Percentiles rank a stretch among this genome's conserved stretches.
phyloP scores from a whole-genome alignment of 352 stramenopile genomes.

The Aphanomyces invadans region DNA sequence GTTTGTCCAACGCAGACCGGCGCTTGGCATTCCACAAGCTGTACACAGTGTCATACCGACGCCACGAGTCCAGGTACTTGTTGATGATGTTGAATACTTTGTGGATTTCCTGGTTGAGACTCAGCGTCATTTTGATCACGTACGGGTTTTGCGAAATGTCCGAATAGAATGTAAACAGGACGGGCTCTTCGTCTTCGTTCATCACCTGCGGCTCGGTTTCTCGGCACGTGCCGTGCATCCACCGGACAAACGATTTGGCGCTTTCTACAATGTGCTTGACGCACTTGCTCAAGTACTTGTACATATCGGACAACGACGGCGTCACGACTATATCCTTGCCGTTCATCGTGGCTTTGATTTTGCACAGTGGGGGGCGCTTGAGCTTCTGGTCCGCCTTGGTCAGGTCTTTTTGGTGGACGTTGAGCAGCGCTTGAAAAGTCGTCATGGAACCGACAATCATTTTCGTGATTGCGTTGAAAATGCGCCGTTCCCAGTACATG shows the following conservation, averaged over 20 bases:
- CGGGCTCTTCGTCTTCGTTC: slow-evolving; percentile 90
- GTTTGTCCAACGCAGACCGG: slow-evolving; percentile 83
- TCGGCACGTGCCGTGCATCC: slow-evolving; percentile 93
- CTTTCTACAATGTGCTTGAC: slow-evolving; percentile 93
- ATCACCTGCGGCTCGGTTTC: slow-evolving; percentile 84
- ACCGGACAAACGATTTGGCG: slow-evolving; percentile 89
- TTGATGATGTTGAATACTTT: slow-evolving; percentile 92
- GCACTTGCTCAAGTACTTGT: slow-evolving; percentile 93
- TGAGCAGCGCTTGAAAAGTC: slow-evolving; percentile 89
- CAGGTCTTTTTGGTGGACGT: slow-evolving; percentile 82
- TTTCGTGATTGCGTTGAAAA: slow-evolving; percentile 95
- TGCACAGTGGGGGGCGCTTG: slow-evolving; percentile 84
- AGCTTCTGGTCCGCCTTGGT: slow-evolving; percentile 59
- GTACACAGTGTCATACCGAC: slow-evolving; percentile 90
- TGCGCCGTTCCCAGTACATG: slow-evolving; percentile 94
- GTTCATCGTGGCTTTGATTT: slow-evolving; percentile 92
- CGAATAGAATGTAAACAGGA: slow-evolving; percentile 92
- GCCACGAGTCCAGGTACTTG: slow-evolving; percentile 91
- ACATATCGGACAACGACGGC: slow-evolving; percentile 90
- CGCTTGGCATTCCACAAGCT: slow-evolving; percentile 93
- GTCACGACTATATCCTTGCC: slow-evolving; percentile 93
- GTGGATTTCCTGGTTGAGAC: slow-evolving; percentile 91
- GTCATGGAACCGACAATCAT: slow-evolving; percentile 95
- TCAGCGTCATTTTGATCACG: slow-evolving; percentile 93
- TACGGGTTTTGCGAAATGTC: slow-evolving; percentile 94